These are phyloP conservation scores for Forsythia suspensa DNA, from an alignment of 257 asterid species.

Conservation along the genomic window DNA sequence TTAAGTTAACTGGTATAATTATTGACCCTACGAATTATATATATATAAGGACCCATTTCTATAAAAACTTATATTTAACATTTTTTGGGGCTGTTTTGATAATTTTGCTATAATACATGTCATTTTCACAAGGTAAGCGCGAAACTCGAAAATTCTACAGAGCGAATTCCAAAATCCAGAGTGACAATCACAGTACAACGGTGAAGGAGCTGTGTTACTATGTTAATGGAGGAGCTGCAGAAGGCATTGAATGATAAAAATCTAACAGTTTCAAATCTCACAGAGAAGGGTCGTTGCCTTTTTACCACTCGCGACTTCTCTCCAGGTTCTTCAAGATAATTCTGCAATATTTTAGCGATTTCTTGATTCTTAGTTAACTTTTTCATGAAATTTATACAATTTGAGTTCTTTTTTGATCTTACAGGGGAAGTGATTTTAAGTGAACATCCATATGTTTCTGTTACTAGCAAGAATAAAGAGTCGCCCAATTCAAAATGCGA, in stretches of 20 bases:
- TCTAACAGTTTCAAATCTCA: slow-evolving; percentile 43
- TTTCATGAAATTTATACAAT: neutral
- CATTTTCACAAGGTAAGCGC: neutral
- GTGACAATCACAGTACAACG: neutral
- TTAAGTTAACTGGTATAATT: no score
- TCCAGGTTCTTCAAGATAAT: slow-evolving; percentile 54
- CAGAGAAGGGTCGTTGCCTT: slow-evolving; percentile 85
- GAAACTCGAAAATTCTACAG: neutral
- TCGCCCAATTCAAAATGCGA: slow-evolving; percentile 67
- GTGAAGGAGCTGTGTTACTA: neutral
- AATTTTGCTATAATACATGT: no score
- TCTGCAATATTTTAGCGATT: slow-evolving; percentile 6
- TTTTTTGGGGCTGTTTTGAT: neutral
- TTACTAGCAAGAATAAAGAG: slow-evolving; percentile 65
- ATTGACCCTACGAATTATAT: no score
- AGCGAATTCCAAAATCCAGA: neutral
- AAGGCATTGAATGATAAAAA: slow-evolving; percentile 36
- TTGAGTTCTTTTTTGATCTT: slow-evolving; percentile 13
- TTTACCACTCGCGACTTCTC: slow-evolving; percentile 64
- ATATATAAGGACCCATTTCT: no score
- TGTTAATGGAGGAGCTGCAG: slow-evolving; percentile 62
- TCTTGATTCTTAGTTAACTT: neutral
- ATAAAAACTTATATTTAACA: no score
- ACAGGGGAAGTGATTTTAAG: slow-evolving; percentile 79
- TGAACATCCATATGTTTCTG: slow-evolving; percentile 77